These are phyloP conservation scores for Yamadazyma endophytica DNA, from an alignment of 805 yeast species.

Conservation along the genomic window DNA sequence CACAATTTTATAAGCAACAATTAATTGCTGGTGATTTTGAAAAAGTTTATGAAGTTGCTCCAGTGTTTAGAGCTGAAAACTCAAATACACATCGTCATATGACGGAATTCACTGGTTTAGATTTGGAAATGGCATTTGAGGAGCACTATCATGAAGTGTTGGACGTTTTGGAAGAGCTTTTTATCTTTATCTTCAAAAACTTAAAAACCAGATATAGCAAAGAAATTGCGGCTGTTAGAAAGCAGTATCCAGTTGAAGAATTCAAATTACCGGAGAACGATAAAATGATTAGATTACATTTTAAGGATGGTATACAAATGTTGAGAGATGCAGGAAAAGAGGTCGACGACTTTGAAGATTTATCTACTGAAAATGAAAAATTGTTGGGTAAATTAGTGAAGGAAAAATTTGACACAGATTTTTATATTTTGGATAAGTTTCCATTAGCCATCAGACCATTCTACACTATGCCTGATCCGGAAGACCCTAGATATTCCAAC, in stretches of 20 bases:
- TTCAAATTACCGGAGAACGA: slow-evolving; percentile 92
- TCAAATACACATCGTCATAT: slow-evolving; percentile 98
- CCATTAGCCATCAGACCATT: slow-evolving; percentile 96
- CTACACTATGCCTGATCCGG: slow-evolving; percentile 98
- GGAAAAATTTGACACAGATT: slow-evolving; percentile 95
- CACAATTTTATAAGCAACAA: slow-evolving; percentile 97
- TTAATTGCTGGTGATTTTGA: slow-evolving; percentile 97
- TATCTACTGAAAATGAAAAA: slow-evolving; percentile 92
- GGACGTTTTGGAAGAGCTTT: slow-evolving; percentile 61
- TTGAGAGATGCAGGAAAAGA: slow-evolving; percentile 84
- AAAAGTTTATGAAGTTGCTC: slow-evolving; percentile 92
- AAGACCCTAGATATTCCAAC: slow-evolving; percentile 89
- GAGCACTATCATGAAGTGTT: slow-evolving; percentile 95
- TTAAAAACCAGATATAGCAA: slow-evolving; percentile 72
- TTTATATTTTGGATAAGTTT: slow-evolving; percentile 96
- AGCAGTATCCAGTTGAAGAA: slow-evolving; percentile 96
- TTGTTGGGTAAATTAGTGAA: slow-evolving; percentile 86
- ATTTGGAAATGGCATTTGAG: slow-evolving; percentile 96
- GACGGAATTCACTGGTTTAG: slow-evolving; percentile 98
- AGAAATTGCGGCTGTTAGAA: slow-evolving; percentile 87
- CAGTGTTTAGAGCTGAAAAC: slow-evolving; percentile 98
- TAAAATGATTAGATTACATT: slow-evolving; percentile 85
- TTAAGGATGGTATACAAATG: slow-evolving; percentile 86
- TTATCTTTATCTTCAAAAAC: slow-evolving; percentile 83
- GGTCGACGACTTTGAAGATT: slow-evolving; percentile 84